Conservation (phyloP, 176 grass and related monocot genomes). For the Eragrostis nindensis region DNA sequence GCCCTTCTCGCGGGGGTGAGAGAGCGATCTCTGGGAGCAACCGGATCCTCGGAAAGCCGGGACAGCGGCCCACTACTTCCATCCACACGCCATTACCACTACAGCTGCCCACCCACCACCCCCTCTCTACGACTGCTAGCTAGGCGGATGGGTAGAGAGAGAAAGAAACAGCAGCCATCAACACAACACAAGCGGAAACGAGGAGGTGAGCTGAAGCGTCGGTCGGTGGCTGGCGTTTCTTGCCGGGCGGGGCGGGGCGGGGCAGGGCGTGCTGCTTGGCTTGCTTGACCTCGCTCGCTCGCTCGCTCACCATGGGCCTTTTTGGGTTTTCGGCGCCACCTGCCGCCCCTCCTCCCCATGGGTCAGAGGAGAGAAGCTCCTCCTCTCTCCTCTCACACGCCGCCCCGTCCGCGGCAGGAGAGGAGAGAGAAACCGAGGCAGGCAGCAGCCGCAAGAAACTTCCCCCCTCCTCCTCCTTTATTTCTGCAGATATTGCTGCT, state of each 20-base stretch:
- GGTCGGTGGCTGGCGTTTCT: conserved; percentile 19
- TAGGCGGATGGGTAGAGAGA: conserved; percentile 40
- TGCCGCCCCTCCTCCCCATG: conserved; percentile 5
- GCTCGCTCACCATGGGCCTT: conserved; percentile 31
- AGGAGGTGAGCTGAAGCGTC: conserved; percentile 6
- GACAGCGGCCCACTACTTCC: conserved; percentile 13
- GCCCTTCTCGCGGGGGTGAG: no score
- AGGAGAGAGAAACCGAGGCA: neutral
- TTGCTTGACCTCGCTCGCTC: neutral
- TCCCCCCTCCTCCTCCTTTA: conserved; percentile 53
- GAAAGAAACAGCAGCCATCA: neutral
- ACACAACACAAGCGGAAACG: neutral
- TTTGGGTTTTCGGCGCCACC: conserved; percentile 39
- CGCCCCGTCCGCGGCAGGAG: conserved; percentile 35
- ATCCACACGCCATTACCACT: conserved; percentile 40
- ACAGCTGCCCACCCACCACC: neutral
- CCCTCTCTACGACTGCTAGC: neutral
- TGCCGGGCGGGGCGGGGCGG: neutral
- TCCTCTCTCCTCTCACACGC: conserved; percentile 27
- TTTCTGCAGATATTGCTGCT: conserved; percentile 38
- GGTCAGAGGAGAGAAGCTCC: conserved; percentile 10
- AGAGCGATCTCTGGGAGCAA: neutral
- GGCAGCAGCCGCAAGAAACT: conserved; percentile 47
- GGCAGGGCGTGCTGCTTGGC: no score
- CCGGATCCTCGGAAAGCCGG: conserved; percentile 3